phyloP scores from a whole-genome alignment of 805 yeast genomes.

The Priceomyces fermenticarens region DNA sequence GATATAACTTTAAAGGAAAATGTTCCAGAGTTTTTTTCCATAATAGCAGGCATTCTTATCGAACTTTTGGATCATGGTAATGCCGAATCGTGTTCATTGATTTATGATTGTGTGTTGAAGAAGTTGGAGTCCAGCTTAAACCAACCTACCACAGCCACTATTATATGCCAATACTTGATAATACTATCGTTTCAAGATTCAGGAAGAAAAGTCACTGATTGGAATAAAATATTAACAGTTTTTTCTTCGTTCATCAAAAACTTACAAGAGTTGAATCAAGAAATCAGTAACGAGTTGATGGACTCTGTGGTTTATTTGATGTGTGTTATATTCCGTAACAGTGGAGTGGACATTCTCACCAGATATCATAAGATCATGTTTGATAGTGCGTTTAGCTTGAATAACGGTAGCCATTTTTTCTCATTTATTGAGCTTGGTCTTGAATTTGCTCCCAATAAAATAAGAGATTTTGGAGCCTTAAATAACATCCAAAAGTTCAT shows the following conservation, averaged over 20 bases:
- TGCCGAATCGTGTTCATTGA: slow-evolving; percentile 40
- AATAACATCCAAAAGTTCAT: slow-evolving; percentile 50
- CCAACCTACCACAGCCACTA: slow-evolving; percentile 4
- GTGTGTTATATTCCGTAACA: slow-evolving; percentile 52
- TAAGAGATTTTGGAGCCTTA: slow-evolving; percentile 40
- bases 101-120: slow-evolving; percentile 35
- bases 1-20: slow-evolving; percentile 26
- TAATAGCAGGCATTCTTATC: slow-evolving; percentile 59
- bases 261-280: slow-evolving; percentile 16
- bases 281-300: slow-evolving; percentile 10
- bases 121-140: slow-evolving; percentile 15
- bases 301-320: slow-evolving; percentile 43
- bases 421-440: slow-evolving; percentile 47
- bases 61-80: slow-evolving; percentile 53
- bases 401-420: slow-evolving; percentile 30
- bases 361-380: slow-evolving; percentile 45
- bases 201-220: slow-evolving; percentile 58
- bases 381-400: slow-evolving; percentile 24
- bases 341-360: slow-evolving; percentile 46
- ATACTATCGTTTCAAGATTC: slow-evolving; percentile 64
- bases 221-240: slow-evolving; percentile 35
- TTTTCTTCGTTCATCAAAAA: slow-evolving; percentile 9
- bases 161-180: slow-evolving; percentile 38
- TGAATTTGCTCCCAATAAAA: slow-evolving; percentile 41
- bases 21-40: slow-evolving; percentile 26